Conservation (phyloP, 768 basidiomycete species). For the Boletus eberwhitei region DNA sequence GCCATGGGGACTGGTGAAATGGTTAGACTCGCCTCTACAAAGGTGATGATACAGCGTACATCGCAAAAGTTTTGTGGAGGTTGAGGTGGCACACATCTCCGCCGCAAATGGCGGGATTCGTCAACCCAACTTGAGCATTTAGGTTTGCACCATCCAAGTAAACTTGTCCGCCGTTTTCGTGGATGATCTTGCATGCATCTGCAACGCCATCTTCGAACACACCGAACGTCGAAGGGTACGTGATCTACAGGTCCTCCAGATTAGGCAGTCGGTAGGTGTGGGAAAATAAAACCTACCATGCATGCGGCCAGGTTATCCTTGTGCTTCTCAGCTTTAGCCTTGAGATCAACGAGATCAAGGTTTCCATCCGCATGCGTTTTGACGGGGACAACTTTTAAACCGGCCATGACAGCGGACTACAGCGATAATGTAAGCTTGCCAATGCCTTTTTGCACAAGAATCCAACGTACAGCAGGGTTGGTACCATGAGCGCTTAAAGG, state of each 20-base stretch:
- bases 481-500: constrained; percentile 97
- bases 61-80: constrained; percentile 96
- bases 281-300: constrained; percentile 59
- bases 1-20: constrained; percentile 74
- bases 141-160: constrained; percentile 95
- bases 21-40: neutral
- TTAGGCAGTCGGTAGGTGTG: constrained; percentile 7
- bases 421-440: constrained; percentile 13
- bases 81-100: constrained; percentile 99
- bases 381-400: constrained; percentile 93
- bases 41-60: constrained; percentile 45
- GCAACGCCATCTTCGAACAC: constrained; percentile 93
- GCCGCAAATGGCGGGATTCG: constrained; percentile 91
- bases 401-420: constrained; percentile 95
- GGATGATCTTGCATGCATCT: constrained; percentile 89
- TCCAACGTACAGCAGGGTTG: constrained; percentile 80
- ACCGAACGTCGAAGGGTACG: constrained; percentile 96
- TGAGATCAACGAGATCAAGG: constrained; percentile 83
- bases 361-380: constrained; percentile 86
- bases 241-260: constrained; percentile 55
- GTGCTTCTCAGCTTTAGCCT: constrained; percentile 84
- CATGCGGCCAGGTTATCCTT: constrained; percentile 91
- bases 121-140: constrained; percentile 90
- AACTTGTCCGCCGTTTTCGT: constrained; percentile 94
- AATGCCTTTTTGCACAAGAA: neutral